phyloP scores from a whole-genome alignment of 139 green algal species.

The Pleodorina starrii region DNA sequence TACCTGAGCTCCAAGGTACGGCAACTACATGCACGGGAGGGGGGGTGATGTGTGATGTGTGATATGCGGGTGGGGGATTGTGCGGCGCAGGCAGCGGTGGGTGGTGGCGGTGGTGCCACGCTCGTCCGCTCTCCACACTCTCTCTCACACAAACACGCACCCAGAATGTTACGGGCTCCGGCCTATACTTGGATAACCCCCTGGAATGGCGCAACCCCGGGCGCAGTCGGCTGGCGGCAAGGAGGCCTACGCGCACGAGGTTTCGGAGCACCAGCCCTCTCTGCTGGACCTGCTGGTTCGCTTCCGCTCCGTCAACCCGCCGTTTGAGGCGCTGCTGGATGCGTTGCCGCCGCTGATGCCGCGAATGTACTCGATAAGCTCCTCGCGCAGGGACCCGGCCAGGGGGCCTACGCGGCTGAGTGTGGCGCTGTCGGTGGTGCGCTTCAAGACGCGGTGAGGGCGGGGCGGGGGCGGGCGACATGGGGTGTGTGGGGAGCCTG shows the following conservation, averaged over 20 bases:
- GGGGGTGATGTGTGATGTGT: too few species aligned
- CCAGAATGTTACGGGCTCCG: too few species aligned
- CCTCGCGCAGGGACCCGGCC: slow-evolving; percentile 2
- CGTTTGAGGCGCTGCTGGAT: slow-evolving; percentile 87
- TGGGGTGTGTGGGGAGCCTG: too few species aligned
- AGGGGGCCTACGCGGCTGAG: slow-evolving; percentile 14
- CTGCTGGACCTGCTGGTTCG: slow-evolving; percentile 87
- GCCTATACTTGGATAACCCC: too few species aligned
- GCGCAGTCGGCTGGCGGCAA: slow-evolving; percentile 47
- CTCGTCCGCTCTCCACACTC: too few species aligned
- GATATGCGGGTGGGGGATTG: too few species aligned
- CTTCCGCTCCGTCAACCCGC: slow-evolving; percentile 84
- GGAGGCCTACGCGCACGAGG: slow-evolving; percentile 73
- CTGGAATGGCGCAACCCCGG: too few species aligned
- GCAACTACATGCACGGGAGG: too few species aligned
- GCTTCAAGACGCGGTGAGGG: slow-evolving; percentile 73
- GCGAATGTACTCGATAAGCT: slow-evolving; percentile 92
- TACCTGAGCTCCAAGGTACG: slow-evolving; percentile 49
- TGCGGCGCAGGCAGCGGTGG: too few species aligned
- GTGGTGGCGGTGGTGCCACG: too few species aligned
- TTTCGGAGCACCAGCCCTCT: slow-evolving; percentile 72
- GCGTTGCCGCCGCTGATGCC: slow-evolving; percentile 83
- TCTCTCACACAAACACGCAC: too few species aligned
- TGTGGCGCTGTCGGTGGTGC: slow-evolving; percentile 88
- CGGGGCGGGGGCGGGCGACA: background rate